phyloP scores from a whole-genome alignment of 2,329 filamentous ascomycete genomes.

The Sclerotiophoma versabilis region DNA sequence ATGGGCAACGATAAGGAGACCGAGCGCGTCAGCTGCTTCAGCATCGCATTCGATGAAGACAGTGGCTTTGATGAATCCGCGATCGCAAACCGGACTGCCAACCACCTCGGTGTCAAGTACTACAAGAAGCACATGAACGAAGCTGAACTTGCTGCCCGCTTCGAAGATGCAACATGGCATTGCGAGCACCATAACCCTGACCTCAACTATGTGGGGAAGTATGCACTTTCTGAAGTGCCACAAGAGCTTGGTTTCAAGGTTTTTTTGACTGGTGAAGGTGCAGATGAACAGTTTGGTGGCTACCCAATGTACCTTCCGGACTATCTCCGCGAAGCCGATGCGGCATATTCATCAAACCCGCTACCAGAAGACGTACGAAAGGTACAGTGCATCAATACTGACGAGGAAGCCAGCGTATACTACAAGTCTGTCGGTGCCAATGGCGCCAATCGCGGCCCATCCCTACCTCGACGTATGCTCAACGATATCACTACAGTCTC shows the following conservation, averaged over 20 bases:
- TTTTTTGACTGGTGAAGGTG: slow-evolving; percentile 60
- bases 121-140: slow-evolving; percentile 55
- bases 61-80: slow-evolving; percentile 60
- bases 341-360: slow-evolving; percentile 7
- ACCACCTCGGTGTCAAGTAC: slow-evolving; percentile 56
- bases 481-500: slow-evolving; percentile 50
- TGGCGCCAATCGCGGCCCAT: slow-evolving; percentile 27
- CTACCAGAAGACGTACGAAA: slow-evolving; percentile 12
- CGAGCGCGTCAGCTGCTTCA: slow-evolving; percentile 56
- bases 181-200: slow-evolving; percentile 57
- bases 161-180: slow-evolving; percentile 57
- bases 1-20: slow-evolving; percentile 53
- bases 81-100: slow-evolving; percentile 56
- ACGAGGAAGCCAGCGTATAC: slow-evolving; percentile 14
- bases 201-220: slow-evolving; percentile 62
- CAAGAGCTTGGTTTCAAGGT: slow-evolving; percentile 60
- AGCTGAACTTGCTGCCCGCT: slow-evolving; percentile 50
- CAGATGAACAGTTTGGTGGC: slow-evolving; percentile 63
- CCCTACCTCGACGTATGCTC: slow-evolving; percentile 46
- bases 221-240: slow-evolving; percentile 56
- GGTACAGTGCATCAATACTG: slow-evolving; percentile 13
- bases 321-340: slow-evolving; percentile 58
- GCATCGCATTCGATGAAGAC: slow-evolving; percentile 59
- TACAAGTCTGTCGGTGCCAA: slow-evolving; percentile 37
- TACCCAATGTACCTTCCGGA: slow-evolving; percentile 58